Conservation (phyloP, 208 protist genomes). For the Wallacemonas sp. region DNA sequence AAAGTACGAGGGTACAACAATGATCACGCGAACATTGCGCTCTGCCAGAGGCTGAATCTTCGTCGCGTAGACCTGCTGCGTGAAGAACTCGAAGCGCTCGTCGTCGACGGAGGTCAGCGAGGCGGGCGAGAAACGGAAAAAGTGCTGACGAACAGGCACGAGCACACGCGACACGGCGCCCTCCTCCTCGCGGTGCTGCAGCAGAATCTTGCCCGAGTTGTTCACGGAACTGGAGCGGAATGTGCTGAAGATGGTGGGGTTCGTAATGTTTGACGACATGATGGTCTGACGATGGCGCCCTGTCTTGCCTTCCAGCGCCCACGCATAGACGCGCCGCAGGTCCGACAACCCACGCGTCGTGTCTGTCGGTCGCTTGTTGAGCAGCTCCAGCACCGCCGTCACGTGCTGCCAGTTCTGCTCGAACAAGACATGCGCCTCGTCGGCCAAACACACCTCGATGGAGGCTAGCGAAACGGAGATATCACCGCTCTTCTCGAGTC, state of each 20-base stretch:
- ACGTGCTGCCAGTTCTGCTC: conserved; percentile 98
- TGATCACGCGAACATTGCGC: conserved; percentile 76
- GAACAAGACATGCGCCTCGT: conserved; percentile 94
- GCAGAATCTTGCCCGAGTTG: conserved; percentile 67
- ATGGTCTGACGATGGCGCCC: conserved; percentile 94
- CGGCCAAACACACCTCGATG: conserved; percentile 93
- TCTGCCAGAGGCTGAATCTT: conserved; percentile 71
- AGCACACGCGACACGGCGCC: conserved; percentile 61
- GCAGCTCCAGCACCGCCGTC: conserved; percentile 48
- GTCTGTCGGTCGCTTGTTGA: conserved; percentile 85
- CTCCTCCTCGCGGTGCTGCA: conserved; percentile 48
- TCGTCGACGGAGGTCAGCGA: conserved; percentile 66
- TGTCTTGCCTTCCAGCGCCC: conserved; percentile 73
- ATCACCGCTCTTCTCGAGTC: conserved; percentile 77
- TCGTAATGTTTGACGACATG: conserved; percentile 65
- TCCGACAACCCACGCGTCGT: conserved; percentile 81
- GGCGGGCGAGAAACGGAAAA: conserved; percentile 83
- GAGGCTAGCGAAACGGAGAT: conserved; percentile 85
- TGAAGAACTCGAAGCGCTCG: conserved; percentile 93
- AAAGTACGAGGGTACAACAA: conserved; percentile 96
- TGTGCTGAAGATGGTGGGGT: conserved; percentile 88
- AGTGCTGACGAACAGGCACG: conserved; percentile 86
- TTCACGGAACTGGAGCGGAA: conserved; percentile 76
- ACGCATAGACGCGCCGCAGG: conserved; percentile 88
- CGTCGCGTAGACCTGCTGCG: conserved; percentile 71